Evolutionary conservation across 2,329 filamentous ascomycete species (phyloP), one percentile per base, ranked within the genome.

Genomic region (Diaporthe australafricana): DNA sequence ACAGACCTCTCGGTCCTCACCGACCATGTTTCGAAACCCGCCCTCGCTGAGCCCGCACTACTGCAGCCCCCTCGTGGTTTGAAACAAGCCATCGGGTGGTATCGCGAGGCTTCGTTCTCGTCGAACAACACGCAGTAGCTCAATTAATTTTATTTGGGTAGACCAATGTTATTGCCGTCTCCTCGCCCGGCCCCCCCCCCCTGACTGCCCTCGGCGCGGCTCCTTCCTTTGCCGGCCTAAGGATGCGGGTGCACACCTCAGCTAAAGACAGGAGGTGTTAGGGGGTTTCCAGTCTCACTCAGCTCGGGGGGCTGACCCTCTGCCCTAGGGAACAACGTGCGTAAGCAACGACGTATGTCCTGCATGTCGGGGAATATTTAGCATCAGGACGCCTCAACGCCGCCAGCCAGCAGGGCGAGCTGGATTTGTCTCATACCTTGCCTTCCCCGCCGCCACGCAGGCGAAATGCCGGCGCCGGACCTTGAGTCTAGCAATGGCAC

Each of bases 21-120:
- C 27, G 27, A 48, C 57, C 57, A 47, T 17, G 57, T 63, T 63
- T 63, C 57, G 57, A 63, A 47, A 22, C 57, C 42, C 22, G 11
- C 12, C 3, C 14, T 7, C 27, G 42, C 40, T 32, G 20, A 32
- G 42, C 16, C 42, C 20, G 20, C 57, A 30, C 57, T 63, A 63
- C 57, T 63, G 57, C 57, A 63, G 25, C 40, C 57, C 40, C 57
- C 32, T 35, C 20, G 25, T 22, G 25, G 20, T 47, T 63, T 63
- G 57, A 63, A 63, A 63, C 57, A 63, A 63, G 57, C 57, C 57
- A 48, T 48, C 57, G 57, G 57, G 57, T 63, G 55, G 25, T 42
- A 47, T 63, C 57, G 30, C 27, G 57, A 47, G 40, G 9, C n/a
- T n/a, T 62, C 30, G 17, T 45, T 30, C 6, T 63, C 30, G 5